Evolutionary conservation across 2,329 filamentous ascomycete species (phyloP), one percentile per base, ranked within the genome.

Genomic region (Magnaporthiopsis rhizophila): DNA sequence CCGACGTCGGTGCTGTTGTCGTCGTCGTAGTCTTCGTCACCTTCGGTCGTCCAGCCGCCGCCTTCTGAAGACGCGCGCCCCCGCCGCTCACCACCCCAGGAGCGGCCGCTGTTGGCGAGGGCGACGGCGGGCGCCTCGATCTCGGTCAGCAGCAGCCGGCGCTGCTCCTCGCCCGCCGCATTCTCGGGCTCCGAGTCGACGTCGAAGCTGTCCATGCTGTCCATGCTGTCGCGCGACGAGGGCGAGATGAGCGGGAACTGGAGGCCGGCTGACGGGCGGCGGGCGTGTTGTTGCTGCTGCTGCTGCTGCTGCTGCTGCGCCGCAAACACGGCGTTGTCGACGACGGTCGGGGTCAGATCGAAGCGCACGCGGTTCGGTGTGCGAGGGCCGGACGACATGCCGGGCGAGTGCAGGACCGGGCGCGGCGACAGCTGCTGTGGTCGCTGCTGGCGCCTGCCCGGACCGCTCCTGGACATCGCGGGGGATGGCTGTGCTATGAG

Each of bases 111-210:
- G 76, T 88, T 78, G 81, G 83, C 91, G 61, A 96, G 78, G 13
- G 91, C 72, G 21, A 85, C 87, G 66, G 89, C 90, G 0, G 93
- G 92, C 0, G 91, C 91, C 75, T 95, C 90, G 67, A 96, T 91
- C 67, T 88, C 86, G 9, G 91, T 95, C 67, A 97, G 81, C 65
- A 88, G 66, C 80, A 90, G 69, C 82, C 88, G 71, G 77, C 38
- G 79, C 80, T 24, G 79, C 67, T 80, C 65, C 67, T 80, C 65
- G 61, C 50, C 57, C 2, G 32, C 61, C 32, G 57, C 72, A 62
- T 76, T 73, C 61, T 79, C 75, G 63, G 65, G 64, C 59, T 65
- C 65, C 60, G 64, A 45, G 65, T 72, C 71, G 34, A 73, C 61
- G 68, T 74, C 72, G 68, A 74, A 72, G 66, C 67, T 69, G 66